phyloP scores from a whole-genome alignment of 257 asterid species.

The Capsicum pubescens region DNA sequence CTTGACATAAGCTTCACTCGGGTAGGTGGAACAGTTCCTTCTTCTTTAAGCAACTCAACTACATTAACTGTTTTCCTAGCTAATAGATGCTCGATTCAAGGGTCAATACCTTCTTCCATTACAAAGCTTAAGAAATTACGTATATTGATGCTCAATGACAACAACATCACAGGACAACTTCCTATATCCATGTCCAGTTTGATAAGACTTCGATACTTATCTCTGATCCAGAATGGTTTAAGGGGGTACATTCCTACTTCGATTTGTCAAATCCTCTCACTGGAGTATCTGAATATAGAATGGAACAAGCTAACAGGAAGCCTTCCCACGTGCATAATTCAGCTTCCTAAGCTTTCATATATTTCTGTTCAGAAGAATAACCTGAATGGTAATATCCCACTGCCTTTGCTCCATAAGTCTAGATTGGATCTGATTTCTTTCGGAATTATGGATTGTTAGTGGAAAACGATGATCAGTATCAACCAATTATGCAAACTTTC shows the following conservation, averaged over 20 bases:
- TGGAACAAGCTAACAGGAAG: slow-evolving; percentile 15
- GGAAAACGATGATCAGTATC: not conserved
- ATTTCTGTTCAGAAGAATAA: slow-evolving; percentile 24
- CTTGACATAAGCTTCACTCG: no score
- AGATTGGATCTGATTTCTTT: not conserved
- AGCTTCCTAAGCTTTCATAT: not conserved
- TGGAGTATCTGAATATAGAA: slow-evolving; percentile 16
- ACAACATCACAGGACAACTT: no score
- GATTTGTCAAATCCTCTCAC: slow-evolving; percentile 18
- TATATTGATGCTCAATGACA: no score
- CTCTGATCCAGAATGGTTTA: not conserved
- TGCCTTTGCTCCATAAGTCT: slow-evolving; percentile 20
- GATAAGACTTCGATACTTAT: no score
- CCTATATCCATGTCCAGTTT: no score
- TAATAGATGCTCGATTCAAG: no score
- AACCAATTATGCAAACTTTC: not conserved
- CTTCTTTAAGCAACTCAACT: no score
- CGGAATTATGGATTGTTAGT: slow-evolving; percentile 23
- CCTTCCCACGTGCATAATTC: slow-evolving; percentile 15
- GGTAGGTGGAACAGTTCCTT: no score
- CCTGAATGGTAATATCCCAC: slow-evolving; percentile 24
- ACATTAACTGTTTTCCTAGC: no score
- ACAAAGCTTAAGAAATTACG: no score
- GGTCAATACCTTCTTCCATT: no score
- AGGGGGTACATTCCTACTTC: slow-evolving; percentile 19